Evolutionary conservation across 441 rosid species (phyloP), one percentile per base, ranked within the genome.

Genomic region (Pelargonium fulgidum): DNA sequence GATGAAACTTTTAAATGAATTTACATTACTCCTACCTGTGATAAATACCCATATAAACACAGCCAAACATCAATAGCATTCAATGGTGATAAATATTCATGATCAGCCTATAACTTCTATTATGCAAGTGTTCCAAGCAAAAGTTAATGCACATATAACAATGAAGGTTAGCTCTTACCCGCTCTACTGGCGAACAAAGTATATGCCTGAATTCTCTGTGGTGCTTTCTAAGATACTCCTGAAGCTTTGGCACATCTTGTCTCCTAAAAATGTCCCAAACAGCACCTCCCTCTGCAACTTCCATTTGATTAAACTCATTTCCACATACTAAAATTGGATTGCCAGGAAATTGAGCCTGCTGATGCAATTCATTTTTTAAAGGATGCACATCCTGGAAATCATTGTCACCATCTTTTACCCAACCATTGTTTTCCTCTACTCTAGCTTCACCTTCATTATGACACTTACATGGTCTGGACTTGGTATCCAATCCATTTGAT

Each of bases 181-280:
- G 77, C 68, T 81, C 79, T 20, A 90, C 86, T 9, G 93, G 93
- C 44, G 80, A 76, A 59, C 98, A 85, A 69, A 42, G 89, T 0
- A 88, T 84, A 71, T 94, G 97, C 70, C 99, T 85, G 70, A 94
- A 94, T 72, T 94, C 96, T 36, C 9, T 78, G 12, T 64, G 78
- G 75, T 92, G 91, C 81, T 85, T 85, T 58, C 79, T 84, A 7
- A 92, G 83, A 85, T 92, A 94, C 36, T 80, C 86, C 64, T 84
- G 87, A 44, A 94, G 72, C 83, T 82, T 82, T 11, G 93, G 90
- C 58, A 90, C 89, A 81, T 94, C 98, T 76, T 89, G 87, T 76
- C 96, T 89, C 74, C 89, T 86, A 72, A 92, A 94, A 75, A 94
- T 94, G 68, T 94, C 98, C 98, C 99, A 94, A 16, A 94, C 68